Percentiles rank a stretch among this genome's conserved stretches.
phyloP scores from a whole-genome alignment of 805 yeast genomes.

The Kregervanrija delftensis region DNA sequence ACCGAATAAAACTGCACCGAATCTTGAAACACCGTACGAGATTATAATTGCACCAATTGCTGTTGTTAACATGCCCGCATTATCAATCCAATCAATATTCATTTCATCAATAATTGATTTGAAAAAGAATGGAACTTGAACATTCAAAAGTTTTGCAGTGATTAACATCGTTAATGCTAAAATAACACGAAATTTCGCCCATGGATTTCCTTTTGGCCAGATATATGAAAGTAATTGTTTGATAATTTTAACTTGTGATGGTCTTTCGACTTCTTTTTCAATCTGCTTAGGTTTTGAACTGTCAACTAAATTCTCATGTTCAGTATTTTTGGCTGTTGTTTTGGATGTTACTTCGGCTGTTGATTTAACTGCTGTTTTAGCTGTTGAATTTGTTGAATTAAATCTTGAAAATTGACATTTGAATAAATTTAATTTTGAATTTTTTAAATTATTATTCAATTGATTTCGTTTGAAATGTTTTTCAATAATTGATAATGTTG shows the following conservation, averaged over 20 bases:
- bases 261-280: conserved; percentile 13
- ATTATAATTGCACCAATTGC: conserved; percentile 61
- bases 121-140: conserved; percentile 94
- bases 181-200: conserved; percentile 66
- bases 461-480: too few species aligned
- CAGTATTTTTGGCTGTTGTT: too few species aligned
- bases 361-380: neutral
- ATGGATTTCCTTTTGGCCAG: conserved; percentile 72
- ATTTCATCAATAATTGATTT: conserved; percentile 82
- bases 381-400: conserved; percentile 1
- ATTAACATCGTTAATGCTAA: conserved; percentile 69
- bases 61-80: conserved; percentile 36
- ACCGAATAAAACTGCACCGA: conserved; percentile 91
- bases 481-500: too few species aligned
- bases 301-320: conserved; percentile 9
- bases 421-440: too few species aligned
- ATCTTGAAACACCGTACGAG: conserved; percentile 90
- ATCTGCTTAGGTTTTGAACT: conserved; percentile 8
- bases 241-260: conserved; percentile 49
- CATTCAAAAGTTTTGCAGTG: conserved; percentile 78
- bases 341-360: conserved; percentile 7
- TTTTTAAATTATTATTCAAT: too few species aligned
- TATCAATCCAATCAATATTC: conserved; percentile 74
- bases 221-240: conserved; percentile 59
- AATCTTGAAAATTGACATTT: neutral